Conservation (phyloP, 2,329 filamentous ascomycete species). For the Diaporthe caulivora region DNA sequence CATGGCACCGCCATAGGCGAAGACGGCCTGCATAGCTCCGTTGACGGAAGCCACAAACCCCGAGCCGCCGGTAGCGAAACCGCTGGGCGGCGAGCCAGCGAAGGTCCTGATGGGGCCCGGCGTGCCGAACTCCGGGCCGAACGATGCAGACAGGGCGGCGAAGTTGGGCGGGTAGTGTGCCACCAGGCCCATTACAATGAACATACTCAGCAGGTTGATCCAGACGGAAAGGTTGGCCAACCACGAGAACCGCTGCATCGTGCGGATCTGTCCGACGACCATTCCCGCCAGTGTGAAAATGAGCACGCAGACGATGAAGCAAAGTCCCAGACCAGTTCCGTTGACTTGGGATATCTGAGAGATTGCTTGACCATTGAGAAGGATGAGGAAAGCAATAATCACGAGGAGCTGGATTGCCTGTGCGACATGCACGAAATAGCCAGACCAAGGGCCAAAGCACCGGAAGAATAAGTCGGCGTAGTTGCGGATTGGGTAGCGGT, state of each 20-base stretch:
- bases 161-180: conserved; percentile 64
- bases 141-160: conserved; percentile 42
- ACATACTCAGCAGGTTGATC: conserved; percentile 66
- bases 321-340: conserved; percentile 55
- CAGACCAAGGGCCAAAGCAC: conserved; percentile 57
- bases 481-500: conserved; percentile 59
- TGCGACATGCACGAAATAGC: conserved; percentile 61
- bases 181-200: conserved; percentile 67
- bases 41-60: conserved; percentile 56
- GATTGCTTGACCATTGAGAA: conserved; percentile 66
- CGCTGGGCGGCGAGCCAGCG: conserved; percentile 31
- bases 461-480: conserved; percentile 64
- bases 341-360: conserved; percentile 53
- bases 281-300: conserved; percentile 65
- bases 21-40: conserved; percentile 64
- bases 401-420: conserved; percentile 63
- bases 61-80: conserved; percentile 30
- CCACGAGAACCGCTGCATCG: conserved; percentile 66
- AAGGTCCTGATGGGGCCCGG: conserved; percentile 33
- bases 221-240: conserved; percentile 68
- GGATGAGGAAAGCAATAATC: conserved; percentile 63
- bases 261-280: conserved; percentile 67
- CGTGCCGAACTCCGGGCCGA: conserved; percentile 33
- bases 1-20: conserved; percentile 70
- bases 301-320: conserved; percentile 65